These are phyloP conservation scores for Eimeria praecox DNA, from an alignment of 169 alveolate genomes.

Conservation along the genomic window DNA sequence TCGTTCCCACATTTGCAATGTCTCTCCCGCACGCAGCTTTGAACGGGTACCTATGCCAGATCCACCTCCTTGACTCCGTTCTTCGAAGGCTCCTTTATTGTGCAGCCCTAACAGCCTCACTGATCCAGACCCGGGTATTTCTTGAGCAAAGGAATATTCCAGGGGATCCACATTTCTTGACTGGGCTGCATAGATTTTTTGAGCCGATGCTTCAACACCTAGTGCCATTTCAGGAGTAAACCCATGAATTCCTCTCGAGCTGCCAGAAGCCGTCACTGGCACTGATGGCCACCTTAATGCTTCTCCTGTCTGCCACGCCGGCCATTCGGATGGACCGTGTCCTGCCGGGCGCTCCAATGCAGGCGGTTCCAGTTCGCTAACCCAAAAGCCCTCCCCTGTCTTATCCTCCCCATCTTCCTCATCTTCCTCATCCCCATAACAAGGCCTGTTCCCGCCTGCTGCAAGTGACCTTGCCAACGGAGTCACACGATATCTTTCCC, in stretches of 20 bases:
- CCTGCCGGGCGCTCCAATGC: not conserved
- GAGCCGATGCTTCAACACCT: not conserved
- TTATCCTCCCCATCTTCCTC: not conserved
- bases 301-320: conserved; percentile 4
- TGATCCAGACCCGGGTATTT: not conserved
- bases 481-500: not conserved
- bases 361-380: not conserved
- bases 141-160: no score
- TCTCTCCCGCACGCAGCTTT: not conserved
- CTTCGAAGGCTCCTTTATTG: not conserved
- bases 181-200: not conserved
- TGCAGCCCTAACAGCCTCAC: not conserved
- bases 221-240: not conserved
- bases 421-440: not conserved
- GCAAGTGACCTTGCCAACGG: not conserved
- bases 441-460: not conserved
- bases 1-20: not conserved
- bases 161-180: no score
- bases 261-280: not conserved
- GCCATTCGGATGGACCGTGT: not conserved
- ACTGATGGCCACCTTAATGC: not conserved
- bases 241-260: not conserved
- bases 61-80: not conserved
- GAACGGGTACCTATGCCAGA: not conserved
- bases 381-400: not conserved